These are phyloP conservation scores for Carpinus viminea DNA, from an alignment of 306 rosid genomes.

Conservation along the genomic window DNA sequence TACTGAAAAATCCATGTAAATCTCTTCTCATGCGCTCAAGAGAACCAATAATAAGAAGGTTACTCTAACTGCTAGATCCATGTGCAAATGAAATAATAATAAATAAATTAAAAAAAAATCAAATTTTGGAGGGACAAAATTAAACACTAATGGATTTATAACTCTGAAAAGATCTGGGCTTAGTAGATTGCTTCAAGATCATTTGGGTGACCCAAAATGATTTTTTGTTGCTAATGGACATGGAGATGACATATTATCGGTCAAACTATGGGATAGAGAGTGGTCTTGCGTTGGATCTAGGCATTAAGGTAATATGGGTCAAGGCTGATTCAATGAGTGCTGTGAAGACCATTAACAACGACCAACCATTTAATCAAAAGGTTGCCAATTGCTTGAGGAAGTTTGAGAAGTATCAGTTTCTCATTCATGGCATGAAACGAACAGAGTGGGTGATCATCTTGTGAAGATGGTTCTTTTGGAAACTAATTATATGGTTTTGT, in stretches of 20 bases:
- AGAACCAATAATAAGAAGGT: no score
- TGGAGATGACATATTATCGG: constrained; percentile 36
- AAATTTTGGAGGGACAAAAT: background rate
- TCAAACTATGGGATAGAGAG: constrained; percentile 49
- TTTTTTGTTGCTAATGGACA: background rate
- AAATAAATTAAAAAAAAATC: background rate
- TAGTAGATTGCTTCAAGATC: background rate
- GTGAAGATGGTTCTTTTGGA: no score
- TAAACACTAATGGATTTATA: background rate
- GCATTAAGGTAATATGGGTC: constrained; percentile 50
- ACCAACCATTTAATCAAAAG: no score
- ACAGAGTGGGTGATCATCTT: no score
- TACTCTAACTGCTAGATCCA: background rate
- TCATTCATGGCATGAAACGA: no score
- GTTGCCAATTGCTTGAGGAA: no score
- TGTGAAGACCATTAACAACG: constrained; percentile 20
- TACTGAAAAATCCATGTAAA: no score
- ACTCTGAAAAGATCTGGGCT: background rate
- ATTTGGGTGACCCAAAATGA: background rate
- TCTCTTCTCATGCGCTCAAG: background rate
- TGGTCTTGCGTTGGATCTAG: constrained; percentile 41
- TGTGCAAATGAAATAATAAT: background rate
- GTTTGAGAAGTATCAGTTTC: no score
- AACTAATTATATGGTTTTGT: no score
- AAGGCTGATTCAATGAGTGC: constrained; percentile 52